Evolutionary conservation across 2,329 filamentous ascomycete genomes (phyloP), one percentile per base, ranked within the genome.

Genomic region (Sporothrix euskadiensis): DNA sequence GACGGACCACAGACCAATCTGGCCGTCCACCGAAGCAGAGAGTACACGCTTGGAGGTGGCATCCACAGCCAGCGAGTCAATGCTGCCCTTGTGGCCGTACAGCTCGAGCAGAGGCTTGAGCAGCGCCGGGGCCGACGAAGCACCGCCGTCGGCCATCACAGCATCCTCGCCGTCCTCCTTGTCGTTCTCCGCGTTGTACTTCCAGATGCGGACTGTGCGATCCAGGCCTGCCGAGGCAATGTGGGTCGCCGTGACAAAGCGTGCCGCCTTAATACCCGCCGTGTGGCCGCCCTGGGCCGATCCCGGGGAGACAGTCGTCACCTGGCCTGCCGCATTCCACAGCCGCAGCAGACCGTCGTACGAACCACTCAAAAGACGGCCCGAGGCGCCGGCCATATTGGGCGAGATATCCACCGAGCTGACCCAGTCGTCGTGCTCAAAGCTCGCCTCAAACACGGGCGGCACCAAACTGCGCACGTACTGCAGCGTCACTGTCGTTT

Each of bases 391-490:
- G 1, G 92, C 92, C 14, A 87, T 89, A 16, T 83, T 81, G 0
- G 94, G 94, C 32, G 97, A 85, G 4, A 97, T 88, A 81, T 98
- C 94, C 35, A 98, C 90, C 35, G 89, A 88, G 80, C 93, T 93
- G 68, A 99, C 92, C 96, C 96, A 99, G 82, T 98, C 96, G 79
- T 99, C 94, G 81, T 99, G 95, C 84, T 98, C 91, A 81, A 97
- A 99, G 80, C 92, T 96, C 14, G 94, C 92, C 78, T 97, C 90
- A 81, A 96, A 95, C 49, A 92, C 87, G 22, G 96, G 96, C 8
- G 96, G 96, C 74, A 98, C 90, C 77, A 98, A 85, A 76, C 94
- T 96, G 78, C 94, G 91, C 49, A 98, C 94, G 82, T 98, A 99
- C 84, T 98, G 94, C 73, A 99, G 88, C 49, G 91, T 92, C 71